Conservation (phyloP, 441 rosid genomes). For the Codiaeum variegatum region DNA sequence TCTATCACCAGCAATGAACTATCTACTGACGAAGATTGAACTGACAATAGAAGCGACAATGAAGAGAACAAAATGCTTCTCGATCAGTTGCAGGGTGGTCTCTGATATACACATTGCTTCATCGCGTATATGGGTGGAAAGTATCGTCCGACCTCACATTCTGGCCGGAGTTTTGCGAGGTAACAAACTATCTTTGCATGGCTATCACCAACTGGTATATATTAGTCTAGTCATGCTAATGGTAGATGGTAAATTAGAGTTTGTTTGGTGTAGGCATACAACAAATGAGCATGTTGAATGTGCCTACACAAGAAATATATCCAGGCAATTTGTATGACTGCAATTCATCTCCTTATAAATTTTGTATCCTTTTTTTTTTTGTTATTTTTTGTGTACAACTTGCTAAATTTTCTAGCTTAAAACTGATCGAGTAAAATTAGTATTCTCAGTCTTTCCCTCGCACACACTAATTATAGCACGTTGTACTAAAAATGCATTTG, state of each 20-base stretch:
- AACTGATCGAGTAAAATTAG: no score
- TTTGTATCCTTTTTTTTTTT: no score
- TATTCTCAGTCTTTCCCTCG: no score
- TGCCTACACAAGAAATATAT: background rate
- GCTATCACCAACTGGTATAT: slow-evolving; percentile 7
- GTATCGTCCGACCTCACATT: background rate
- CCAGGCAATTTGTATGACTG: background rate
- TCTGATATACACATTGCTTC: slow-evolving; percentile 17
- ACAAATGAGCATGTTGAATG: background rate
- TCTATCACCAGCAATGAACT: slow-evolving; percentile 13
- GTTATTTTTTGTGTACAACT: no score
- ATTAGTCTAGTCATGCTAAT: background rate
- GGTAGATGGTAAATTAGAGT: background rate
- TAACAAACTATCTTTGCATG: background rate
- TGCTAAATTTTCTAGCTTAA: no score
- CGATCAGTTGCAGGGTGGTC: slow-evolving; percentile 30
- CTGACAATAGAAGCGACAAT: slow-evolving; percentile 10
- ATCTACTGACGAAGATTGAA: slow-evolving; percentile 17
- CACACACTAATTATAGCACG: no score
- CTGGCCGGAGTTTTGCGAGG: background rate
- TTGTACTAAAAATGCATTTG: no score
- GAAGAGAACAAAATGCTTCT: slow-evolving; percentile 30
- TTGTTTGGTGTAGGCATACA: background rate
- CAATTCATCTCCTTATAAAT: background rate
- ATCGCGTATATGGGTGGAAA: background rate